A percentile compares a stretch with the other conserved stretches of the same genome.
Evolutionary conservation across 371 early-diverging fungal species (phyloP).

Genomic region (Actinomucor elegans): DNA sequence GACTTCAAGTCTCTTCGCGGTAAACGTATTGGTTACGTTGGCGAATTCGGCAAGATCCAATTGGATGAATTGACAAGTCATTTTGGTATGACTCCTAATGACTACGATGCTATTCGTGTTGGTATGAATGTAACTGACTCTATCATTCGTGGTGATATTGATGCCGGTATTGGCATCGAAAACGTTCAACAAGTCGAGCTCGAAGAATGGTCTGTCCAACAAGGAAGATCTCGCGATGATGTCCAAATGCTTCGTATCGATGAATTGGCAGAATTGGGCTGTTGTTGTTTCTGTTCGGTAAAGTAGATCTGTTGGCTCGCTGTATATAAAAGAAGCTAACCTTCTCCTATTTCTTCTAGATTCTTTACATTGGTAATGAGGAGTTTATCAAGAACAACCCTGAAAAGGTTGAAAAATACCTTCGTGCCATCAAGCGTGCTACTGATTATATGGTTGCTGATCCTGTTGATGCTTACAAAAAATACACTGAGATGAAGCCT

Average conservation of each 20-base stretch:
- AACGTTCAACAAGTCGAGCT: constrained; percentile 69
- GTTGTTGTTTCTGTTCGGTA: constrained; percentile 71
- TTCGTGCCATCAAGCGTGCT: constrained; percentile 57
- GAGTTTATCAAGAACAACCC: constrained; percentile 56
- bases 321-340: not conserved
- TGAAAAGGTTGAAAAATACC: constrained; percentile 55
- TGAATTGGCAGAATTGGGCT: constrained; percentile 64
- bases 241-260: constrained; percentile 70
- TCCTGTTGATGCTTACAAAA: constrained; percentile 54
- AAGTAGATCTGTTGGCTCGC: not conserved
- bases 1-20: constrained; percentile 57
- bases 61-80: constrained; percentile 62
- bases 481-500: constrained; percentile 63
- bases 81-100: constrained; percentile 60
- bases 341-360: constrained; percentile 19
- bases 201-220: constrained; percentile 62
- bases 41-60: constrained; percentile 70
- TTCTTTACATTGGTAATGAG: constrained; percentile 69
- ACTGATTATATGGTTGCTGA: constrained; percentile 56
- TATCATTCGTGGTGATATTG: constrained; percentile 60
- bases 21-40: constrained; percentile 66
- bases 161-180: constrained; percentile 74
- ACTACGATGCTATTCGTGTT: constrained; percentile 64
- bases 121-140: constrained; percentile 71
- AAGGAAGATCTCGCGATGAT: constrained; percentile 53